Base-by-base conservation (phyloP, 345 rosid genomes). In the Aethionema arabicum region DNA sequence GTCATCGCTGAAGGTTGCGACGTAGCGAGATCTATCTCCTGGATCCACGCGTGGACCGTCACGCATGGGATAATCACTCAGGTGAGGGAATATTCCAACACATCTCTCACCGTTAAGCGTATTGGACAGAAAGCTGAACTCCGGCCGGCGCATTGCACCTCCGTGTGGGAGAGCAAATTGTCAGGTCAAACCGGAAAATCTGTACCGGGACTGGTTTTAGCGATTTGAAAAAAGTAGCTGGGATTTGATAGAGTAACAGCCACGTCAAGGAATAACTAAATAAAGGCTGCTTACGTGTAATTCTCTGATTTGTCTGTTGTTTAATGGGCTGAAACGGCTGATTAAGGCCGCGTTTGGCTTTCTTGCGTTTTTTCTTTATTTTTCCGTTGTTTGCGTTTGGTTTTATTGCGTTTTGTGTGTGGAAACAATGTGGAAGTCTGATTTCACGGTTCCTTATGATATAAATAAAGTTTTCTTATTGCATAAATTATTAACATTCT, bases 1-100 rank as follows among this genome's bases (percentile, higher is more conserved):
- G 95, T 93, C 2, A 76, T 93, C 60, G 90, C 83, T 4, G 99
- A 93, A 56, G 99, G 97, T 74, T 90, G 87, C 74, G 90, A 84
- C 66, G 45, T 67, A 33, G 51, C 37, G 46, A 76, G 81, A 33
- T 75, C 78, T 0, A 80, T 85, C 46, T 83, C 88, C 12, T 93
- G 99, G 99, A 79, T 82, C 49, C 97, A 93, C 90, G 99, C 97
- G 21, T 93, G 90, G 97, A 90, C 99, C 16, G 85, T 93, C 7
- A 58, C 88, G 11, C 78, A 87, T 90, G 99, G 96, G 95, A 69
- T 85, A 83, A 82, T 93, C 14, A 85, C 95, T 29, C 97, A 85
- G 70, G 97, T 93, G 8, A 74, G 87, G 42, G 99, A 93, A 83
- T 93, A 93, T 69, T 87, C 87, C 61, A 93, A 93, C 78, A 90